Evolutionary conservation across 208 protist genomes (phyloP), one percentile per base, ranked within the genome.

Genomic region (Tritrichomonas musculus): DNA sequence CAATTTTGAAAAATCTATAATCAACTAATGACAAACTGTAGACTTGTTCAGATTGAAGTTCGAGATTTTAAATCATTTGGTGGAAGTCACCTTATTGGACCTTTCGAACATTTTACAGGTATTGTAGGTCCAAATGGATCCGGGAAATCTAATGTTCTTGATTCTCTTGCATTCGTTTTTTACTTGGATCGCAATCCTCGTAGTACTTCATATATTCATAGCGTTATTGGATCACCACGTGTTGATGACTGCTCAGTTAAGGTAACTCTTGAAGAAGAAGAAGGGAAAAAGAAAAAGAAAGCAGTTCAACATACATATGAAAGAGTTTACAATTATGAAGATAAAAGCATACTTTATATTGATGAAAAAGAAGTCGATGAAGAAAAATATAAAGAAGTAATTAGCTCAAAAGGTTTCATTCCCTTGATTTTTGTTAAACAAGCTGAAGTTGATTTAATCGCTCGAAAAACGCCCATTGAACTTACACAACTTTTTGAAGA

Each of bases 61-160:
- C 41, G 47, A 4, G 47, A 94, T 49, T 94, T 94, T 65, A 94
- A 94, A 55, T 94, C 92, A 44, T 94, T 92, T 36, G 73, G 49
- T 1, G 94, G 94, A 64, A 3, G 94, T 22, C 93, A 94, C 22
- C 47, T 69, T 25, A 92, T 94, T 44, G 94, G 94, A 1, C 94
- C 94, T 25, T 94, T 94, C 57, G 44, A 66, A 13, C 30, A 49
- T 8, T 94, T 94, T 92, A 41, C 92, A 8, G 75, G 92, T 25
- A 92, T 94, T 41, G 88, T 94, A n/a, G 94, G 94, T 41, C 92
- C 88, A 9, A 94, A 94, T 39, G 94, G 94, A 30, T 60, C 93
- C 20, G 93, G 93, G 11, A 94, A 94, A 65, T 93, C 72, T 65
- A 94, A 94, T 60, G 49, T 94, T 30, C 93, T 94, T 69, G 94